Evolutionary conservation across 306 rosid species (phyloP), one percentile per base, ranked within the genome.

Genomic region (Fagus sylvatica): DNA sequence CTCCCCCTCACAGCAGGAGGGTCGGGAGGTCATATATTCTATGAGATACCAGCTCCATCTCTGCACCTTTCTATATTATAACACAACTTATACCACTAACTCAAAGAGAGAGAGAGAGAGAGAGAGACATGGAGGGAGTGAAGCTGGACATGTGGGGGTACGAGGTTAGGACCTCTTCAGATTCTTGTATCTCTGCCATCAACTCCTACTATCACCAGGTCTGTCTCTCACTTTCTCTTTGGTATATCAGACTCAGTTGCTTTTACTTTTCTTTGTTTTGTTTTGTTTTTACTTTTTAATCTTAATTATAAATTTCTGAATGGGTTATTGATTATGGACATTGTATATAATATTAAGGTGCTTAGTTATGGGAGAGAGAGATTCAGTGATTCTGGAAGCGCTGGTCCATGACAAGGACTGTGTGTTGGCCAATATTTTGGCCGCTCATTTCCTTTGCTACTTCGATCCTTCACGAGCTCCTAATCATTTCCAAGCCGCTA

Each of bases 391-490:
- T 78, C 78, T 95, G 48, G 87, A 91, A 69, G 97, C 98, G 10
- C 78, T 82, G 6, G 77, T 33, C 0, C 91, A 87, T 78, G 98
- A 95, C 69, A 80, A 79, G 41, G 73, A 83, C 62, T 95, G 98
- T 74, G 93, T 92, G 36, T 84, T 95, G 77, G 98, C 98, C 2
- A 95, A 92, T 84, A 81, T 89, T 42, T 87, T 89, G 77, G 96
- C 87, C 49, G 93, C 93, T 9, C 83, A 82, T 79, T 87, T 66
- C 69, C 87, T 91, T 69, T 59, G 33, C 74, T 87, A 88, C 12
- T 82, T 90, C 12, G 80, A 72, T 78, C 86, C 88, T 86, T 89
- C 90, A 1, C 80, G 80, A 66, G 93, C 88, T 88, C 40, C 34
- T 65, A 11, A 72, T 65, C 79, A 75, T 83, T 87, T 95, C 61